Base-by-base conservation (phyloP, 192 early-diverging fungal species). In the Chytriomyces hyalinus region DNA sequence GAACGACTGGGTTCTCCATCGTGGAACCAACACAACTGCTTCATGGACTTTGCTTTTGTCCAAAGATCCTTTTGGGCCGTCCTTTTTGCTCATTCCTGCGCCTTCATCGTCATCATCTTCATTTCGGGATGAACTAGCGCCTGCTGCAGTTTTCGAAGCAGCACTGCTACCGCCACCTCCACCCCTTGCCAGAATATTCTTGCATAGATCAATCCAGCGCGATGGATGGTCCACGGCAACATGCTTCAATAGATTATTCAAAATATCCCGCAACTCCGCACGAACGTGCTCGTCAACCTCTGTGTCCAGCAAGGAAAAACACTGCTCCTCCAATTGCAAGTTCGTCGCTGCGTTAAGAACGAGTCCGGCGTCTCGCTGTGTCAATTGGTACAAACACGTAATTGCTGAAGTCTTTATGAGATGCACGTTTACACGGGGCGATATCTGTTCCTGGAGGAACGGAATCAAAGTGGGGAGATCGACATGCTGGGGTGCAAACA, bases 321-420 rank as follows among this genome's bases (percentile, higher is more conserved):
- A 81, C 79, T 94, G 91, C 62, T 92, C 91, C 61, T 95, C 95
- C 1, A 94, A 77, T 53, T 84, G 83, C 50, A 80, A 73, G 50
- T 82, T 83, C 6, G 91, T 87, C 6, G 87, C 88, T 15, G 86
- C 81, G 44, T 87, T 84, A 75, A 95, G 89, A 0, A 96, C 92
- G 28, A 86, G 36, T 26, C 86, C 89, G 15, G 93, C 89, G 87
- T 93, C 87, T 6, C 92, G 83, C 70, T 94, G 92, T 1, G 92
- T 91, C 17, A 95, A 82, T 75, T 96, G 95, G 73, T 95, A 94
- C 59, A 96, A 80, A 78, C 95, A 94, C 1, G 95, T 94, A 43
- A 94, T 86, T 13, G 93, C 90, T 0, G 91, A 91, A 66, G 92
- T 92, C 61, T 94, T 88, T 13, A 92, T 82, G 45, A 89, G 83